Conservation (phyloP, 2,329 filamentous ascomycete genomes). For the Madurella mycetomatis region DNA sequence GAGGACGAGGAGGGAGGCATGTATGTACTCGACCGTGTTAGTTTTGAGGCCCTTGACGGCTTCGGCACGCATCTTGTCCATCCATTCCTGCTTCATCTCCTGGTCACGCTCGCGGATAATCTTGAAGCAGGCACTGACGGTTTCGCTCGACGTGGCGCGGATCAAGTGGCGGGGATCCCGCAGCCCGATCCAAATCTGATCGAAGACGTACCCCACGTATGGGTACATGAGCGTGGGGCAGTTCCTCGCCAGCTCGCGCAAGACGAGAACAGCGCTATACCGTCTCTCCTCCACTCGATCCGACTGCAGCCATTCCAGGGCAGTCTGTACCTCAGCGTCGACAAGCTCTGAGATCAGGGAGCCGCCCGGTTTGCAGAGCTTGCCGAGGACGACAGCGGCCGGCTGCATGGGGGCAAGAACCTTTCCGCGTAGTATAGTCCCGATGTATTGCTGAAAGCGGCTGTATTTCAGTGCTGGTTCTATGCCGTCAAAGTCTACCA, state of each 20-base stretch:
- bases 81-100: slow-evolving; percentile 80
- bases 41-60: slow-evolving; percentile 73
- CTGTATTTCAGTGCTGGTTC: slow-evolving; percentile 92
- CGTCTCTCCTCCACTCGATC: slow-evolving; percentile 89
- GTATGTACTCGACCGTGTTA: slow-evolving; percentile 79
- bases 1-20: slow-evolving; percentile 88
- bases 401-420: slow-evolving; percentile 88
- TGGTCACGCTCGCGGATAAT: slow-evolving; percentile 93
- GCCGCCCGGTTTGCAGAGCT: slow-evolving; percentile 86
- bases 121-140: slow-evolving; percentile 90
- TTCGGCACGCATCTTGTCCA: slow-evolving; percentile 86
- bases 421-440: slow-evolving; percentile 81
- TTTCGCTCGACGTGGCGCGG: slow-evolving; percentile 84
- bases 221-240: slow-evolving; percentile 94
- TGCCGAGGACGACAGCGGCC: slow-evolving; percentile 82
- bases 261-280: slow-evolving; percentile 86
- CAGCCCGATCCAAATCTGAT: slow-evolving; percentile 92
- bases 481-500: slow-evolving; percentile 95
- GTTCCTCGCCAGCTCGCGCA: slow-evolving; percentile 85
- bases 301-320: slow-evolving; percentile 93
- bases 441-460: slow-evolving; percentile 85
- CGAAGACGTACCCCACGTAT: slow-evolving; percentile 91
- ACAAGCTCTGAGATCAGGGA: slow-evolving; percentile 93
- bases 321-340: slow-evolving; percentile 93
- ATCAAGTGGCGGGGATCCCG: slow-evolving; percentile 88